Base-by-base conservation (phyloP, 2,329 filamentous ascomycete genomes). In the Calonectria pseudoreteaudii region DNA sequence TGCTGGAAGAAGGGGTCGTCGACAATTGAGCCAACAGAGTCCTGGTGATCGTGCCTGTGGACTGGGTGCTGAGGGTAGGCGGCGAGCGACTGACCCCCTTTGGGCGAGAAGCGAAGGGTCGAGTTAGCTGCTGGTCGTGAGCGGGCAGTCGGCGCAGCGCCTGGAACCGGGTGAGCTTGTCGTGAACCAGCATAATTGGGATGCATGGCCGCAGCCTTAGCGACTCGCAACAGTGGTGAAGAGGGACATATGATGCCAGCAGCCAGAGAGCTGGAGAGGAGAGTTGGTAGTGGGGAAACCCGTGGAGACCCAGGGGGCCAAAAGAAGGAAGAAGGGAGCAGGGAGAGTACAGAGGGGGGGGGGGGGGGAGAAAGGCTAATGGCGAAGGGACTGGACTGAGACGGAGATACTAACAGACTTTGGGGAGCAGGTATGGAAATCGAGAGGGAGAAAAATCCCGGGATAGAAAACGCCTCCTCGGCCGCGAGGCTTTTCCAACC, bases 1-100 rank as follows among this genome's bases (percentile, higher is more conserved):
- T 87, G 86, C 77, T 87, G 86, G 83, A 90, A 89, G 81, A 90
- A 90, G 36, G 88, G 88, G 76, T 90, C 89, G 85, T 91, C 88
- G 80, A 89, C 83, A 74, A 91, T 88, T 73, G 88, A 90, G 66
- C 86, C 82, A 75, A 90, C 83, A 23, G 89, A 91, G 77, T 88
- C 87, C 74, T 88, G 86, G 78, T 83, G 82, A 66, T 77, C 79
- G 71, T 77, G 70, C 36, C 74, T 71, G 11, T 49, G 71, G 38
- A 47, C 58, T 47, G 66, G 66, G 38, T 71, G 60, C 67, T 78
- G 70, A 65, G 75, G 68, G 67, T 44, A 66, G 74, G 66, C 72
- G 58, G 71, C 65, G 71, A 75, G 79, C 65, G 73, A 30, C 30
- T 41, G 56, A 75, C 47, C 76, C 74, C 60, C 60, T 23, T 75